Evolutionary conservation across 2,329 filamentous ascomycete species (phyloP).

Genomic region (Beauveria sp.): DNA sequence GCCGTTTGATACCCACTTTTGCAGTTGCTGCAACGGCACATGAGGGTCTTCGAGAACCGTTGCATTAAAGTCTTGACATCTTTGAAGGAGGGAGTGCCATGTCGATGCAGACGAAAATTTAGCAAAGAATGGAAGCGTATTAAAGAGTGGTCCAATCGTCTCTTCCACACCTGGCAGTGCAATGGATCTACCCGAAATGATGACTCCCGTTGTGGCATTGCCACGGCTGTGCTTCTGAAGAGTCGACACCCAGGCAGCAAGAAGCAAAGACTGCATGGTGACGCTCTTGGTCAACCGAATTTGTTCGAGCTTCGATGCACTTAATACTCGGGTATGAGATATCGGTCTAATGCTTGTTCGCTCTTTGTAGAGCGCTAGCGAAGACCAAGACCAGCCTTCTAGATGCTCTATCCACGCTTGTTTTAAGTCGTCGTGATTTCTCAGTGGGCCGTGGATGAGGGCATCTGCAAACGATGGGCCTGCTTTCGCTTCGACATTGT

Average conservation of each 20-base stretch:
- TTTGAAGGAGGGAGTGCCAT: slow-evolving; percentile 52
- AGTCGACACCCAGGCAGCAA: slow-evolving; percentile 64
- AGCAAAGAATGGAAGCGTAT: slow-evolving; percentile 70
- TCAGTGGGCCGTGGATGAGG: slow-evolving; percentile 62
- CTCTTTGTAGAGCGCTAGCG: background rate
- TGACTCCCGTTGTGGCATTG: slow-evolving; percentile 56
- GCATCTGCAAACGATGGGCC: slow-evolving; percentile 57
- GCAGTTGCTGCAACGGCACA: slow-evolving; percentile 68
- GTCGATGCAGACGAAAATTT: slow-evolving; percentile 35
- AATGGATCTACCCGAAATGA: slow-evolving; percentile 72
- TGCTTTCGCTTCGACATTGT: slow-evolving; percentile 15
- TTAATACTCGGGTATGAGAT: background rate
- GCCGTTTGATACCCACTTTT: slow-evolving; percentile 64
- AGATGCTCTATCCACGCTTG: slow-evolving; percentile 64
- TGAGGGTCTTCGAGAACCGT: slow-evolving; percentile 62
- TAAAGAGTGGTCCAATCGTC: slow-evolving; percentile 79
- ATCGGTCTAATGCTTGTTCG: background rate
- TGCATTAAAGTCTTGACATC: slow-evolving; percentile 65
- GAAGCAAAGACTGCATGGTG: slow-evolving; percentile 31
- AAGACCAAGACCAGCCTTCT: slow-evolving; percentile 19
- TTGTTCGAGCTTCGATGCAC: slow-evolving; percentile 10
- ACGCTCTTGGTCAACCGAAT: slow-evolving; percentile 18
- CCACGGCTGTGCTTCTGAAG: slow-evolving; percentile 43
- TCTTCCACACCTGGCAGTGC: slow-evolving; percentile 57
- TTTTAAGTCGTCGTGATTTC: slow-evolving; percentile 30